Conservation (phyloP, 192 early-diverging fungal genomes). For the Coemansia sp. region DNA sequence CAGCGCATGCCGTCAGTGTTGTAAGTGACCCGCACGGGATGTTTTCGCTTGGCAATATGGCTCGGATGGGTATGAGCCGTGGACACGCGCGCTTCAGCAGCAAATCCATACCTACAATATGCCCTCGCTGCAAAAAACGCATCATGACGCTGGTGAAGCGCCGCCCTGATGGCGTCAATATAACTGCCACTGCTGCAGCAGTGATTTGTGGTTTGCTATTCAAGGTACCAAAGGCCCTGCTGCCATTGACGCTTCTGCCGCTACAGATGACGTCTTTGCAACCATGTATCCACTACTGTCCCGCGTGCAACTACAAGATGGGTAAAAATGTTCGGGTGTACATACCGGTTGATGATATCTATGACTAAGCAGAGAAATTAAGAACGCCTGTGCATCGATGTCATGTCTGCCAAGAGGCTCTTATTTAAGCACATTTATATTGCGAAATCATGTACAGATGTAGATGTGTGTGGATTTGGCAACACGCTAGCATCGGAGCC, state of each 20-base stretch:
- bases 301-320: slow-evolving; percentile 42
- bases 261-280: slow-evolving; percentile 44
- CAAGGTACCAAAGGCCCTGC: slow-evolving; percentile 24
- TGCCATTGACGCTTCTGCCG: slow-evolving; percentile 39
- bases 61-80: slow-evolving; percentile 7
- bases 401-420: no score
- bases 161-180: slow-evolving; percentile 22
- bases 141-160: slow-evolving; percentile 44
- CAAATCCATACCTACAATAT: slow-evolving; percentile 29
- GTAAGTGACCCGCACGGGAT: slow-evolving; percentile 39
- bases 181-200: slow-evolving; percentile 28
- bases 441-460: no score
- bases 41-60: slow-evolving; percentile 27
- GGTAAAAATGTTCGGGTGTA: slow-evolving; percentile 43
- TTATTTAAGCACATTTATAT: not conserved
- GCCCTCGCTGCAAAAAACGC: slow-evolving; percentile 33
- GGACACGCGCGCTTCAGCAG: slow-evolving; percentile 32
- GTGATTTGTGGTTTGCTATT: slow-evolving; percentile 27
- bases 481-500: no score
- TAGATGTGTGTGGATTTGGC: no score
- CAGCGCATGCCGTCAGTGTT: slow-evolving; percentile 24
- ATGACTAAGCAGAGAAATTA: not conserved
- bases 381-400: no score
- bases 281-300: slow-evolving; percentile 35
- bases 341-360: slow-evolving; percentile 11